Base-by-base conservation (phyloP, 768 basidiomycete genomes). In the Cantharellus anzutake region DNA sequence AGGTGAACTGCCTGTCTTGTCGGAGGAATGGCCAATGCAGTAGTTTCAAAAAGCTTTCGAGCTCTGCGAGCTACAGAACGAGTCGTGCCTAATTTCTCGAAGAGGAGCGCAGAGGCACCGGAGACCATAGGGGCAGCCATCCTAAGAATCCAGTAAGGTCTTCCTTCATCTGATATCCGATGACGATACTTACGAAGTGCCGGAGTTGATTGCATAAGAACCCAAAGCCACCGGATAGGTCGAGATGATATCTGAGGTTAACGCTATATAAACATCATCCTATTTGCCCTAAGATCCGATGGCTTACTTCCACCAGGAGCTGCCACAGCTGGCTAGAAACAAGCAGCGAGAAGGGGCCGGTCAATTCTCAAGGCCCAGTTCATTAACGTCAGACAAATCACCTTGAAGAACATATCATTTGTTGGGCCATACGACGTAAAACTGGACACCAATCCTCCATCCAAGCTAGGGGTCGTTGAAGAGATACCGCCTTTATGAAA, bases 341-440 rank as follows among this genome's bases (percentile, higher is more conserved):
- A 29, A 29, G 20, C 20, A 29, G 20, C 20, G 20, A 29, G 20
- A 29, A 29, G 20, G 20, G 20, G 20, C 20, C 20, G 20, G 20
- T 29, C 20, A 29, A 29, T 29, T 29, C 20, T 29, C 20, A 29
- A 29, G 20, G 20, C 20, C 20, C 20, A 29, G 20, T 29, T 29
- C 20, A 29, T 29, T 29, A 29, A 29, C 20, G 20, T 29, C 20
- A 29, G 20, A 29, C 20, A 29, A 29, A 29, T 29, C 20, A 29
- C 20, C 20, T 29, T 29, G 20, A 29, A 29, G 20, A 29, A 58
- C 42, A 68, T 39, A 55, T 72, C 71, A 60, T 69, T 68, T 5
- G 72, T 70, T 2, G 71, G 72, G 3, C 72, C 72, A 29, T 66
- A 68, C 5, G 66, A 57, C 39, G 66, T 68, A 58, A 65, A 67